Evolutionary conservation across 805 yeast genomes (phyloP).

Genomic region (Candida parachauliodes): DNA sequence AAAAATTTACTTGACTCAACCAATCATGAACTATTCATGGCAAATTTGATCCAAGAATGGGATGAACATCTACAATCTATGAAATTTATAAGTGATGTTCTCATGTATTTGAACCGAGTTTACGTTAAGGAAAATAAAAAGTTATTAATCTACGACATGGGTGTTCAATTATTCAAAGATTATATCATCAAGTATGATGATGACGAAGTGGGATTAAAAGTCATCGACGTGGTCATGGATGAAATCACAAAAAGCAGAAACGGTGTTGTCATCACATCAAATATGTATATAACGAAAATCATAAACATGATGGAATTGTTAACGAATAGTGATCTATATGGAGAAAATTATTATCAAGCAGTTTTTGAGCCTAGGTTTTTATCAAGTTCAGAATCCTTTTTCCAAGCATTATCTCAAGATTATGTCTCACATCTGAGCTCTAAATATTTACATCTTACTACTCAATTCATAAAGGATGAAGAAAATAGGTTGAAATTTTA

Average conservation of each 20-base stretch:
- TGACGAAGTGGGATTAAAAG: slow-evolving; percentile 47
- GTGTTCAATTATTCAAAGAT: slow-evolving; percentile 64
- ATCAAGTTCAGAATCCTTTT: slow-evolving; percentile 53
- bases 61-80: slow-evolving; percentile 66
- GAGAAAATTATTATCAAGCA: slow-evolving; percentile 60
- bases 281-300: slow-evolving; percentile 55
- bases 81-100: slow-evolving; percentile 77
- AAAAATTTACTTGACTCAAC: slow-evolving; percentile 16
- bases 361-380: slow-evolving; percentile 67
- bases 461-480: slow-evolving; percentile 60
- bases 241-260: slow-evolving; percentile 55
- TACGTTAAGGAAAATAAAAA: slow-evolving; percentile 68
- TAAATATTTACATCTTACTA: slow-evolving; percentile 49
- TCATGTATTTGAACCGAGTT: slow-evolving; percentile 84
- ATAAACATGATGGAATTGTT: slow-evolving; percentile 71
- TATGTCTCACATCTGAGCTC: slow-evolving; percentile 52
- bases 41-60: slow-evolving; percentile 51
- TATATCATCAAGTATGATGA: slow-evolving; percentile 49
- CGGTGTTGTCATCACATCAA: slow-evolving; percentile 48
- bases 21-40: slow-evolving; percentile 30
- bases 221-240: slow-evolving; percentile 48
- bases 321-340: slow-evolving; percentile 37
- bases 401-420: slow-evolving; percentile 43
- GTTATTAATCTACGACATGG: slow-evolving; percentile 68
- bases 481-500: slow-evolving; percentile 51